Evolutionary conservation across 1,284 basidiomycete species (phyloP), one percentile per base, ranked within the genome.

Genomic region (Afroboletus lepidellus): DNA sequence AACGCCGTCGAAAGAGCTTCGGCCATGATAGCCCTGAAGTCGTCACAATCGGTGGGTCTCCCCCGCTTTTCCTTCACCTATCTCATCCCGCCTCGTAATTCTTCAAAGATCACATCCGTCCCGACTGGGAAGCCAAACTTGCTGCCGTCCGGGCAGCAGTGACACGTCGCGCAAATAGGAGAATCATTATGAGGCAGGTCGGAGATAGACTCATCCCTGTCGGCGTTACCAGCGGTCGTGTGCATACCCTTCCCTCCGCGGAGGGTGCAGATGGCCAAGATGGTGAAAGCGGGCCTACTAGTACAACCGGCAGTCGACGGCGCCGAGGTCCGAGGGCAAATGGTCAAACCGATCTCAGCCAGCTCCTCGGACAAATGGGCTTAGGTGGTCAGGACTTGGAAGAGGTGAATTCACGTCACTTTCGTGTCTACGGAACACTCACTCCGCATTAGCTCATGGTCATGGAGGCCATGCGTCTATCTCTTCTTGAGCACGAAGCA

Each of bases 131-230:
- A 74, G 80, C 84, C 32, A 96, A 98, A 71, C 74, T 96, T 37
- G 91, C 94, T 56, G 85, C 90, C 46, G 88, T 97, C 51, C 85
- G 90, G 58, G 90, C 94, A 50, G 85, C 91, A 43, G 93, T 94
- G 34, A 83, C 90, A 34, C 82, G 95, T 56, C 83, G 94, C 43
- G 96, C 97, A 16, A 96, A 97, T 65, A 81, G 96, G 60, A 81
- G 97, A 33, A 97, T 99, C 66, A 91, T 99, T 51, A 98, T 99
- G 94, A 87, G 97, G 41, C 94, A 98, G 70, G 94, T 98, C 21
- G 97, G 97, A 41, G 97, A 98, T 69, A 83, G 94, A 16, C 85
- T 99, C 41, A 92, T 99, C 50, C 96, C 96, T 21, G 91, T 99
- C 32, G 96, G 96, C 24, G 92, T 98, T 56, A 96, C 94, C 38